Percentiles rank a stretch among this genome's conserved stretches.
phyloP scores from a whole-genome alignment of 176 grass and related monocot species.

The Zizania latifolia region DNA sequence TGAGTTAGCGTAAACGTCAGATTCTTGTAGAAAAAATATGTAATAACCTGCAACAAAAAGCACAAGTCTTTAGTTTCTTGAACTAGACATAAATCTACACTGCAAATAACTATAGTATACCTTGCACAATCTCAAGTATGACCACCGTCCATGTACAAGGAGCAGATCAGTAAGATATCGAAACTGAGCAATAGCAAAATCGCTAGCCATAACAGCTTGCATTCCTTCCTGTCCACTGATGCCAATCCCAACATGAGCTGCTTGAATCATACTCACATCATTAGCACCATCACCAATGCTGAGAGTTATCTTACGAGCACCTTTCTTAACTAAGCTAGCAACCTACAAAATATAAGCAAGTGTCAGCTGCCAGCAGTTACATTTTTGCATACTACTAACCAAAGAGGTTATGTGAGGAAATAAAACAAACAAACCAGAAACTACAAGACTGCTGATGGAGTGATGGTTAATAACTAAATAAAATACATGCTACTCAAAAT shows the following conservation, averaged over 20 bases:
- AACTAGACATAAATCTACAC: slow-evolving; percentile 18
- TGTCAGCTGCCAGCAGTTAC: neutral
- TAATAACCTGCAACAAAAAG: slow-evolving; percentile 75
- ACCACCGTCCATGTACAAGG: slow-evolving; percentile 99
- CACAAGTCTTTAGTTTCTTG: neutral
- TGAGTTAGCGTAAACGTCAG: slow-evolving; percentile 98
- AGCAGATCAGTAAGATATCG: slow-evolving; percentile 94
- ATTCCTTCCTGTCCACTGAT: slow-evolving; percentile 99
- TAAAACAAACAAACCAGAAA: slow-evolving; percentile 12
- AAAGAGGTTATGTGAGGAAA: slow-evolving; percentile 12
- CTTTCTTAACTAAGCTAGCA: slow-evolving; percentile 95
- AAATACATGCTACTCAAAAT: neutral
- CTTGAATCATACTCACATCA: slow-evolving; percentile 99
- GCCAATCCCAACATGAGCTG: slow-evolving; percentile 98
- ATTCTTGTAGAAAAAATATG: slow-evolving; percentile 99
- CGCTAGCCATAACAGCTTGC: slow-evolving; percentile 99
- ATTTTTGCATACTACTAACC: neutral
- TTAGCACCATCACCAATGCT: slow-evolving; percentile 98
- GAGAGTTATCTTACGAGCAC: slow-evolving; percentile 88
- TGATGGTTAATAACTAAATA: neutral
- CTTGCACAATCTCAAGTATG: slow-evolving; percentile 94
- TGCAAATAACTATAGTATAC: slow-evolving; percentile 30
- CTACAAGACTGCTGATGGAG: neutral
- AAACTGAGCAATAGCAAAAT: slow-evolving; percentile 98
- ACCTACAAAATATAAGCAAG: slow-evolving; percentile 44